Percentiles rank a stretch among this genome's conserved stretches.
Evolutionary conservation across 768 basidiomycete genomes (phyloP).

Genomic region (Chalciporus chontae): DNA sequence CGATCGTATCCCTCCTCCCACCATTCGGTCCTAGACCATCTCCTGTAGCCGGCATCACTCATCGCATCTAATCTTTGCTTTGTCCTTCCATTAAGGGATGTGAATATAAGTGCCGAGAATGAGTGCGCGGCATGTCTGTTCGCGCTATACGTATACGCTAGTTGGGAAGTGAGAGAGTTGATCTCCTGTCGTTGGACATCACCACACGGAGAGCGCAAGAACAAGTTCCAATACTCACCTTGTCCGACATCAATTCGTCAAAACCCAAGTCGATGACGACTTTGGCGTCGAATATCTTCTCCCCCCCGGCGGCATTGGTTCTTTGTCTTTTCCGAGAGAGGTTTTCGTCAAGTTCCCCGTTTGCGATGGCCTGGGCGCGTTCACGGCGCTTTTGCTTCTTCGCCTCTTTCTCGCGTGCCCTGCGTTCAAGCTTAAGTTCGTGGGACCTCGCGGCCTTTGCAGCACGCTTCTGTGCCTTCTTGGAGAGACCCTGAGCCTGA

Average conservation of each 20-base stretch:
- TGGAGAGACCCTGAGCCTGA: conserved; percentile 49
- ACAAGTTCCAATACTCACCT: conserved; percentile 51
- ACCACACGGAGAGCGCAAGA: conserved; percentile 11
- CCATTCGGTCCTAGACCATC: conserved; percentile 85
- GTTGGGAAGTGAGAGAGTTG: conserved; percentile 81
- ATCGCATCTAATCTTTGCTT: conserved; percentile 60
- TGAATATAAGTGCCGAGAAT: conserved; percentile 71
- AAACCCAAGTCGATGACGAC: conserved; percentile 88
- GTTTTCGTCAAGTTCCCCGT: conserved; percentile 43
- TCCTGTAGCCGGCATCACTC: conserved; percentile 63
- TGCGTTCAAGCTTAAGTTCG: conserved; percentile 66
- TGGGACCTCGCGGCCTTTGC: conserved; percentile 66
- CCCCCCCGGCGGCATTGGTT: conserved; percentile 37
- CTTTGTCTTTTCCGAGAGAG: conserved; percentile 15
- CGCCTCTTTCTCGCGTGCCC: conserved; percentile 72
- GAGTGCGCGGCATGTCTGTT: conserved; percentile 73
- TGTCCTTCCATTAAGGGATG: conserved; percentile 74
- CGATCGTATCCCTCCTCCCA: conserved; percentile 71
- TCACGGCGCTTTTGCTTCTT: conserved; percentile 70
- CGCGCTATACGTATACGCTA: conserved; percentile 87
- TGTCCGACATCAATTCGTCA: conserved; percentile 90
- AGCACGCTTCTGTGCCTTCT: conserved; percentile 74
- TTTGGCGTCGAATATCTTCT: conserved; percentile 50
- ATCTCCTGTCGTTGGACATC: conserved; percentile 63
- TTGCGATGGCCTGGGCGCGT: conserved; percentile 46